These are phyloP conservation scores for Rhizomucor miehei DNA, from an alignment of 371 early-diverging fungal species.

Conservation along the genomic window DNA sequence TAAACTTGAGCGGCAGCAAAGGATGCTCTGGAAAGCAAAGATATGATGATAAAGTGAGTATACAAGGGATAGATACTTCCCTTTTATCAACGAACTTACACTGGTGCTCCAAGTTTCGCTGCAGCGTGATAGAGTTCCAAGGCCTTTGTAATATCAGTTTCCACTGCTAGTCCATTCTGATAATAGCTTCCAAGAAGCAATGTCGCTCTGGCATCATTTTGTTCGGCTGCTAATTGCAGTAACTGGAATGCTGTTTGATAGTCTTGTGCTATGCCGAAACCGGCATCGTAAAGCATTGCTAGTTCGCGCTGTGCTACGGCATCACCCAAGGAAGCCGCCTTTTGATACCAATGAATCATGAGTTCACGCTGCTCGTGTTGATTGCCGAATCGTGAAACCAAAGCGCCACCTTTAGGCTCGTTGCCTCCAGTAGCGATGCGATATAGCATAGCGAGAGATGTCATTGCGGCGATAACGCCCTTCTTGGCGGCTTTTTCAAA, in stretches of 20 bases:
- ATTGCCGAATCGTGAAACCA: conserved; percentile 18
- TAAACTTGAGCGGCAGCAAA: conserved; percentile 27
- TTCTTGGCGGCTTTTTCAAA: conserved; percentile 37
- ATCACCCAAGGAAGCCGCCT: conserved; percentile 44
- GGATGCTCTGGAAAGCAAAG: conserved; percentile 14
- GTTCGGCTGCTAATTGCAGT: conserved; percentile 72
- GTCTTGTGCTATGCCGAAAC: conserved; percentile 57
- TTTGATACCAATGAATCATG: conserved; percentile 42
- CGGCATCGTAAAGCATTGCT: conserved; percentile 77
- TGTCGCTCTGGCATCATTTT: conserved; percentile 74
- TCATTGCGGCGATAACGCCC: conserved; percentile 31
- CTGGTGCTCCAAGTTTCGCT: conserved; percentile 18
- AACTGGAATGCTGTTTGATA: conserved; percentile 75
- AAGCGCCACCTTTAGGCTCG: not conserved
- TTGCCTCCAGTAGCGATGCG: conserved; percentile 1
- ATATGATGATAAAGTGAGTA: not conserved
- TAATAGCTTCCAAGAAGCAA: conserved; percentile 55
- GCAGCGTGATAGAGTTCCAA: conserved; percentile 27
- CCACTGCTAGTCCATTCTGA: conserved; percentile 37
- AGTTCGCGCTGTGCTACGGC: conserved; percentile 72
- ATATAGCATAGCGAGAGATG: conserved; percentile 27
- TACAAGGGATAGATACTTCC: not conserved
- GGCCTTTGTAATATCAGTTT: conserved; percentile 58
- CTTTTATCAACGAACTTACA: conserved; percentile 13
- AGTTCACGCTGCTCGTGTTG: conserved; percentile 16